Conservation (phyloP, 2,329 filamentous ascomycete species). For the Xylariaceae sp. region DNA sequence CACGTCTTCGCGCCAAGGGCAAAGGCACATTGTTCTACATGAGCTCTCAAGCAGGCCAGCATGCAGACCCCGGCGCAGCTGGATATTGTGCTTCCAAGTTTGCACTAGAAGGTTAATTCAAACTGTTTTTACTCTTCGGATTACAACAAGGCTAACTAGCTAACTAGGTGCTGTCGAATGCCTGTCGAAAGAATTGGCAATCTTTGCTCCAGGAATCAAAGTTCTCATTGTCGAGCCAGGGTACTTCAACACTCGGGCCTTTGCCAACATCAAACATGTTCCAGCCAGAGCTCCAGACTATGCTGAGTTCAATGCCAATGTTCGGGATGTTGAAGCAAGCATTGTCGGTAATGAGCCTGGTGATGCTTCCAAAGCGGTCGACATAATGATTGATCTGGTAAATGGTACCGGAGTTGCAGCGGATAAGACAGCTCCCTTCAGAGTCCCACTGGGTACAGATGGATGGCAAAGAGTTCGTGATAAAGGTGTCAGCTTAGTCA, state of each 20-base stretch:
- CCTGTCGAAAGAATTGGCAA: slow-evolving; percentile 30
- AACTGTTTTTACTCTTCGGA: no score
- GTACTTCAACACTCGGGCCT: slow-evolving; percentile 39
- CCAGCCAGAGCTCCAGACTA: slow-evolving; percentile 25
- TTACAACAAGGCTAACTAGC: slow-evolving; percentile 5
- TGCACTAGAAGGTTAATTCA: slow-evolving; percentile 19
- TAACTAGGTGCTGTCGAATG: slow-evolving; percentile 27
- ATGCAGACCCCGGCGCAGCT: slow-evolving; percentile 27
- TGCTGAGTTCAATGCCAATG: slow-evolving; percentile 28
- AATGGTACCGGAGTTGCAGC: slow-evolving; percentile 41
- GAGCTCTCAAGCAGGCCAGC: slow-evolving; percentile 35
- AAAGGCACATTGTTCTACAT: slow-evolving; percentile 32
- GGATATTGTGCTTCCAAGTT: slow-evolving; percentile 24
- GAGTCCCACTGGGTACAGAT: slow-evolving; percentile 51
- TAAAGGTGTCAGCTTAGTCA: slow-evolving; percentile 45
- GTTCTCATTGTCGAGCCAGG: slow-evolving; percentile 39
- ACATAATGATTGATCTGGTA: slow-evolving; percentile 12
- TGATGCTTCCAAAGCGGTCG: slow-evolving; percentile 21
- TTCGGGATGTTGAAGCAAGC: slow-evolving; percentile 27
- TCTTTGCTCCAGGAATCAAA: slow-evolving; percentile 31
- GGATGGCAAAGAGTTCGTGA: slow-evolving; percentile 44
- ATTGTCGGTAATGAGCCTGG: slow-evolving; percentile 26
- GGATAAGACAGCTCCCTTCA: slow-evolving; percentile 37
- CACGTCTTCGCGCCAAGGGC: slow-evolving; percentile 28
- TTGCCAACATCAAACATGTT: slow-evolving; percentile 33